A percentile compares a stretch with the other conserved stretches of the same genome.
phyloP scores from a whole-genome alignment of 139 green algal genomes.

The Eudorina sp. region DNA sequence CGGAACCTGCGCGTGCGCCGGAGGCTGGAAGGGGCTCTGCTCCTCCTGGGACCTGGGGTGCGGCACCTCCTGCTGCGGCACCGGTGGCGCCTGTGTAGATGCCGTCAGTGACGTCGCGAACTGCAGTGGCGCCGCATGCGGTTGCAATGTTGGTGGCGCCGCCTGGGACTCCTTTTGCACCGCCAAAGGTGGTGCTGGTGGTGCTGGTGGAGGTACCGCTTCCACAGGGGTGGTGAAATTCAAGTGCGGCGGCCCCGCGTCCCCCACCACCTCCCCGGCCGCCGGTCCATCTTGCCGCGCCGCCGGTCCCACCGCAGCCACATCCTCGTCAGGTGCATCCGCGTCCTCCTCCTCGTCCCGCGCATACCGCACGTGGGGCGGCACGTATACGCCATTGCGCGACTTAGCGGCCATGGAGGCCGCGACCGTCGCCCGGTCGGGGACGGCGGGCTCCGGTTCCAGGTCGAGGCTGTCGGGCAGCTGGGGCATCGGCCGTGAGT shows the following conservation, averaged over 20 bases:
- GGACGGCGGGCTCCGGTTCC: background rate
- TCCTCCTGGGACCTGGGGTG: background rate
- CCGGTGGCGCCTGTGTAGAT: background rate
- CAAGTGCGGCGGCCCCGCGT: background rate
- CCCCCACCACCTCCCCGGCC: background rate
- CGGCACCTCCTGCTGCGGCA: background rate
- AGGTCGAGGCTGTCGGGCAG: background rate
- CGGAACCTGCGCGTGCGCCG: background rate
- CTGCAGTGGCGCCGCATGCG: background rate
- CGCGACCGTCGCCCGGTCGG: background rate
- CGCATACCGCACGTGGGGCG: background rate
- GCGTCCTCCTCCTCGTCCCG: background rate
- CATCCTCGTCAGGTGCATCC: too few relatives aligned
- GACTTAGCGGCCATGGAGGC: slow-evolving; percentile 16
- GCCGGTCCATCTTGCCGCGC: too few relatives aligned
- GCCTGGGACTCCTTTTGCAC: background rate
- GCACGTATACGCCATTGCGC: slow-evolving; percentile 13
- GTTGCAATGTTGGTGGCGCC: background rate
- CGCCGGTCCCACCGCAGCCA: too few relatives aligned
- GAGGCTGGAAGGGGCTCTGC: background rate
- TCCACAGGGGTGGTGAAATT: background rate
- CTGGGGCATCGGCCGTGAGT: background rate
- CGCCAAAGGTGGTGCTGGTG: too few relatives aligned
- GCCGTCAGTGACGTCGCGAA: background rate
- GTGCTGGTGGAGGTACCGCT: too few relatives aligned